A percentile compares a stretch with the other conserved stretches of the same genome.
Evolutionary conservation across 2,329 filamentous ascomycete species (phyloP).

Genomic region (Fusarium cicatricum): DNA sequence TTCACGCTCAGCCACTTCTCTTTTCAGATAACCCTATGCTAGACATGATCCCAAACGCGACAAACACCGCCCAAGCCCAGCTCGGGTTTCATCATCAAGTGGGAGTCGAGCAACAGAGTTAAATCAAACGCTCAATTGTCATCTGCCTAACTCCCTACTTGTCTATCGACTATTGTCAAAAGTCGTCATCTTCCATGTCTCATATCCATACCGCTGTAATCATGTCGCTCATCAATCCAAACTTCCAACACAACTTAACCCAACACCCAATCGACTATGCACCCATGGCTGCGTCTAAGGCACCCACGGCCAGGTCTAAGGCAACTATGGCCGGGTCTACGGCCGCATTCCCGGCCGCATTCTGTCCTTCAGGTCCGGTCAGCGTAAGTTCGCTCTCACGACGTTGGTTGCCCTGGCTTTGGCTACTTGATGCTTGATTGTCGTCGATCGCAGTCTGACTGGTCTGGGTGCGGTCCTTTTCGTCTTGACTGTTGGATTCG

Average conservation of each 20-base stretch:
- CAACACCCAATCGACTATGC: not conserved
- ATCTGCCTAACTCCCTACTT: not conserved
- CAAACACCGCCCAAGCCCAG: not conserved
- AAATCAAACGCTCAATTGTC: conserved; percentile 6
- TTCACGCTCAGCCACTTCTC: not conserved
- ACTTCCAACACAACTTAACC: not conserved
- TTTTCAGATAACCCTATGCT: not conserved
- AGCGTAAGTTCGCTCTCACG: not conserved
- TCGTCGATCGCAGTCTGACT: not conserved
- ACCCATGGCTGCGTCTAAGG: not conserved
- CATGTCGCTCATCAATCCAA: conserved; percentile 10
- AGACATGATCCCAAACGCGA: not conserved
- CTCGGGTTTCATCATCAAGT: not conserved
- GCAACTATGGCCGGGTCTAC: too few relatives aligned
- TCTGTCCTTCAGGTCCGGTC: not conserved
- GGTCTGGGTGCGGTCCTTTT: not conserved
- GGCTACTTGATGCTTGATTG: not conserved
- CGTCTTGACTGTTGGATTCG: not conserved
- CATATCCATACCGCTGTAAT: conserved; percentile 15
- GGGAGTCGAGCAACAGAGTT: not conserved
- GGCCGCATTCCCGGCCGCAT: too few relatives aligned
- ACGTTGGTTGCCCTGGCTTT: not conserved
- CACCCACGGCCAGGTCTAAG: too few relatives aligned
- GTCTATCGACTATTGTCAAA: not conserved
- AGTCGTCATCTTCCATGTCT: not conserved